These are phyloP conservation scores for Phytophthora aleatoria DNA, from an alignment of 352 stramenopile species.

Conservation along the genomic window DNA sequence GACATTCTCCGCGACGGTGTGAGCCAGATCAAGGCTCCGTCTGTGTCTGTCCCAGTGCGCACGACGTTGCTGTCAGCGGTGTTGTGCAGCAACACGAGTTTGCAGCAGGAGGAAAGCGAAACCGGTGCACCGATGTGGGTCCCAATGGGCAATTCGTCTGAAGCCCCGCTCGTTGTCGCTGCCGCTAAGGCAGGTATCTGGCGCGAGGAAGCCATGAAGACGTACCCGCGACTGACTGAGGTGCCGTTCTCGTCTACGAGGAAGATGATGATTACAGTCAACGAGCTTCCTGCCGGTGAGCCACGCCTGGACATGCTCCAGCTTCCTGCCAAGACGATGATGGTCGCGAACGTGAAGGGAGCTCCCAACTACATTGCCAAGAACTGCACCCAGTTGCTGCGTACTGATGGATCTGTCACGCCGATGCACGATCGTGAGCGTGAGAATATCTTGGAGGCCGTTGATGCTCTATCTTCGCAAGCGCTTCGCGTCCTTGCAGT, in stretches of 20 bases:
- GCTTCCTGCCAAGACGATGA: slow-evolving; percentile 46
- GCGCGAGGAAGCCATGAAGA: slow-evolving; percentile 48
- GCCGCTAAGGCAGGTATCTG: slow-evolving; percentile 68
- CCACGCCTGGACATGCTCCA: slow-evolving; percentile 43
- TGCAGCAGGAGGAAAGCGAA: slow-evolving; percentile 59
- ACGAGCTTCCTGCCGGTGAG: slow-evolving; percentile 42
- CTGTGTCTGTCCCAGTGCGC: slow-evolving; percentile 42
- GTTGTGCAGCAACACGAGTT: slow-evolving; percentile 73
- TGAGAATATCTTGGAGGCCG: slow-evolving; percentile 49
- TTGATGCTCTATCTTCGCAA: slow-evolving; percentile 65
- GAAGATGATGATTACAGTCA: slow-evolving; percentile 94
- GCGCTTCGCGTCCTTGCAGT: slow-evolving; percentile 90
- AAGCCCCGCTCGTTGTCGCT: slow-evolving; percentile 67
- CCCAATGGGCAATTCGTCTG: slow-evolving; percentile 72
- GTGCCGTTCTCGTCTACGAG: slow-evolving; percentile 93
- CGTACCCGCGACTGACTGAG: slow-evolving; percentile 78
- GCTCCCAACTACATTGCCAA: slow-evolving; percentile 70
- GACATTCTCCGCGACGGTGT: slow-evolving; percentile 56
- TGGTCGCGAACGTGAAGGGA: slow-evolving; percentile 69
- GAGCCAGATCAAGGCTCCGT: slow-evolving; percentile 48
- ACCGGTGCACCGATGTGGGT: slow-evolving; percentile 45
- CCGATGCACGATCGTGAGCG: slow-evolving; percentile 44
- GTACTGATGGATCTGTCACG: slow-evolving; percentile 47
- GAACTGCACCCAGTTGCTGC: slow-evolving; percentile 57
- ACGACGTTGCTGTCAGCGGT: slow-evolving; percentile 59